Base-by-base conservation (phyloP, 805 yeast species). In the Lipomyces mesembrius region DNA sequence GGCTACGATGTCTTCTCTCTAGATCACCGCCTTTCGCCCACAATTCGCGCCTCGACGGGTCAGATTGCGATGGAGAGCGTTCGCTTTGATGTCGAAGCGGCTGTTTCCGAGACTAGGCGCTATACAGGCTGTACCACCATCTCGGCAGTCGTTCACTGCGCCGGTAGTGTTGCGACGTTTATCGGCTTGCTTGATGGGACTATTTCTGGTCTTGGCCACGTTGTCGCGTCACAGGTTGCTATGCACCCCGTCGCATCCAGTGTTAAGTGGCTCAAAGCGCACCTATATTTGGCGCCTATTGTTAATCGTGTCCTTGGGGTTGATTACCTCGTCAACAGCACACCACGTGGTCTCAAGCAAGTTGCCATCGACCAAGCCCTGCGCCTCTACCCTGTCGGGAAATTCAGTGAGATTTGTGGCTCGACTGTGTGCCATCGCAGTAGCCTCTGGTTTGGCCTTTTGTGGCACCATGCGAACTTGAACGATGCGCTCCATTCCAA, bases 61-160 rank as follows among this genome's bases (percentile, higher is more conserved):
- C 49, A 43, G 49, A 43, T 43, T 43, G 49, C 49, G 22, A n/a
- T 43, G 49, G 49, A 43, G 49, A 43, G 49, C 49, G 49, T 43
- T 43, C 49, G 49, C 2, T 43, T 43, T 43, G 49, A 43, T n/a
- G 49, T 43, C 49, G 49, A 43, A 43, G 49, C 49, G 11, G 49
- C 49, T 43, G 49, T 43, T n/a, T 17, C 49, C 49, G 49, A 43
- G n/a, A 43, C 49, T n/a, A 43, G 14, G 49, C 49, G 20, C 8
- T 43, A 5, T 11, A 43, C 49, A 43, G 49, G 49, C 22, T 43
- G 49, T 43, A n/a, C 25, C 20, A 43, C n/a, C 9, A 43, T 43
- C 49, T 43, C 49, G 20, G 49, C 49, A 7, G 49, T 43, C 22
- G 49, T 43, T 43, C 49, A 43, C 3, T 43, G 49, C 9, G 49